Percentiles rank a stretch among this genome's conserved stretches.
These are phyloP conservation scores for Didymella arachidicola DNA, from an alignment of 2,329 filamentous ascomycete species.

Conservation along the genomic window DNA sequence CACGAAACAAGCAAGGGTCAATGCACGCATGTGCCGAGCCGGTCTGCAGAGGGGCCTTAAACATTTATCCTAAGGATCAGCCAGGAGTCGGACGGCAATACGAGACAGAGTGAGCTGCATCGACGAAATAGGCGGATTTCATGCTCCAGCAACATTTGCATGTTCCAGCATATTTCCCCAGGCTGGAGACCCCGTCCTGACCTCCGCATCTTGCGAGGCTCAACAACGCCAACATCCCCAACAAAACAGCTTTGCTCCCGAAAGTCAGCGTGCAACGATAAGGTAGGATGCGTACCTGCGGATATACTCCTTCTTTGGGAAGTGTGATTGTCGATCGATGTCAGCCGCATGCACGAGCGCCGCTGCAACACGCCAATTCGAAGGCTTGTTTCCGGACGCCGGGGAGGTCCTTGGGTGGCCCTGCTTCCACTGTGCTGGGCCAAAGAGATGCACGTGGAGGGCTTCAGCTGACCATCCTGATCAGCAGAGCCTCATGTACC, in stretches of 20 bases:
- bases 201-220: conserved; percentile 1
- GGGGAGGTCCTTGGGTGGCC: not conserved
- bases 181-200: conserved; percentile 8
- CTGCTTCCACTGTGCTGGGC: not conserved
- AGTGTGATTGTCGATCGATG: conserved; percentile 8
- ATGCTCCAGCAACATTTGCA: not conserved
- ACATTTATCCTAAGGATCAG: conserved; percentile 4
- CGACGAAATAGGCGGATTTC: not conserved
- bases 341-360: conserved; percentile 17
- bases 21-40: conserved; percentile 6
- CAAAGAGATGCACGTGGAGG: not conserved
- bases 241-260: conserved; percentile 12
- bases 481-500: conserved; percentile 7
- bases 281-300: not conserved
- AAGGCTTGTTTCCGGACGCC: conserved; percentile 9
- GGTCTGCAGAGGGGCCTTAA: not conserved
- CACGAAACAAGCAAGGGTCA: conserved; percentile 1
- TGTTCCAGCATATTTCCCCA: conserved; percentile 9
- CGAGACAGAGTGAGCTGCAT: not conserved
- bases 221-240: conserved; percentile 6
- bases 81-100: not conserved
- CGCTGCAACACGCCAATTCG: not conserved
- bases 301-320: conserved; percentile 12
- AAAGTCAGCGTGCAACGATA: conserved; percentile 3
- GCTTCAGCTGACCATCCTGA: conserved; percentile 6